phyloP scores from a whole-genome alignment of 148 eudicot species.

The Heliosperma pusillum region DNA sequence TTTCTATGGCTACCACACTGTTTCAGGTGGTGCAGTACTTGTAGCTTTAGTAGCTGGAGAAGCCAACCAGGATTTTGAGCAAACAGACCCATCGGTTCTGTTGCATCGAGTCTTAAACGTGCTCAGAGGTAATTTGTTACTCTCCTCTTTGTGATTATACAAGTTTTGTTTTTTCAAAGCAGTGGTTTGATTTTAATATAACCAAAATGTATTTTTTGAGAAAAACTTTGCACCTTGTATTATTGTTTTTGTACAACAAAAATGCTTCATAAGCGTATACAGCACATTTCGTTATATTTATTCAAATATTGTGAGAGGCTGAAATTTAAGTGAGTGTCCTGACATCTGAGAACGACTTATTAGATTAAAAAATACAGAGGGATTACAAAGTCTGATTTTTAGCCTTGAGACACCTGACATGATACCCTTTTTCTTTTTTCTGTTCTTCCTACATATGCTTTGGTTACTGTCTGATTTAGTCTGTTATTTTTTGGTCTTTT shows the following conservation, averaged over 20 bases:
- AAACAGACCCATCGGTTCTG: slow-evolving; percentile 48
- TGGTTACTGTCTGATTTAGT: neutral
- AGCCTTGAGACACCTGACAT: slow-evolving; percentile 2
- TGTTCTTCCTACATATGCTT: neutral
- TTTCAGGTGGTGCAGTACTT: slow-evolving; percentile 84
- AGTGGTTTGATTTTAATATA: neutral
- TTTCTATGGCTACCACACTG: slow-evolving; percentile 88
- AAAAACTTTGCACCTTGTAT: too few species aligned
- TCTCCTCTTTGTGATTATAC: neutral
- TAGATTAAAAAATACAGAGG: neutral
- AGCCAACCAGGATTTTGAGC: slow-evolving; percentile 75
- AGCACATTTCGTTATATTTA: neutral
- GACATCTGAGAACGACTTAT: neutral
- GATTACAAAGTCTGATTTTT: neutral
- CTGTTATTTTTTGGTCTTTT: slow-evolving; percentile 14
- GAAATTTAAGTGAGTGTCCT: neutral
- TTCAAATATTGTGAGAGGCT: neutral
- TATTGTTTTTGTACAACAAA: too few species aligned
- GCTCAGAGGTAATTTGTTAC: slow-evolving; percentile 61
- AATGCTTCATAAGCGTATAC: neutral
- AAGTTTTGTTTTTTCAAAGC: neutral
- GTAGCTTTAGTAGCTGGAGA: slow-evolving; percentile 84
- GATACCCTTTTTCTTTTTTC: neutral
- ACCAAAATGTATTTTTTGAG: too few species aligned
- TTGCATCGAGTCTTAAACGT: slow-evolving; percentile 66